A percentile compares a stretch with the other conserved stretches of the same genome.
These are phyloP conservation scores for Pholiota adiposa DNA, from an alignment of 1,284 basidiomycete species.

Conservation along the genomic window DNA sequence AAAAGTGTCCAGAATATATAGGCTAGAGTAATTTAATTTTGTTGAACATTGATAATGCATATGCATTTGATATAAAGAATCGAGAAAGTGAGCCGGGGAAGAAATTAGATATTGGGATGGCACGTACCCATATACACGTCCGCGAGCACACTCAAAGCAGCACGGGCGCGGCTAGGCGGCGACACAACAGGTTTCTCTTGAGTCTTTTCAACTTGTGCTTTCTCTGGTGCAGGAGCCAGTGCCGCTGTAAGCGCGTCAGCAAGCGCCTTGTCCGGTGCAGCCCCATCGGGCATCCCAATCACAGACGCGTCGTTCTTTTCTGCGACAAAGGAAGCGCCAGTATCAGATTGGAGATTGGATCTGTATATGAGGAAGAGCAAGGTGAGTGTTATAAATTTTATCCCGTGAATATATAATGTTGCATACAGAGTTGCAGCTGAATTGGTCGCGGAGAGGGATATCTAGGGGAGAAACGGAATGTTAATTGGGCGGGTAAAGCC, in stretches of 20 bases:
- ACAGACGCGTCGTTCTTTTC: neutral
- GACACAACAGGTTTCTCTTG: neutral
- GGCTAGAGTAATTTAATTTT: conserved; percentile 47
- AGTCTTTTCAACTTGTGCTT: neutral
- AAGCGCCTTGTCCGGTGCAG: conserved; percentile 1
- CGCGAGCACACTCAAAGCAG: conserved; percentile 44
- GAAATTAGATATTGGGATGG: neutral
- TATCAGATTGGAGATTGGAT: conserved; percentile 1
- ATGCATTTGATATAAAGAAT: too few relatives aligned
- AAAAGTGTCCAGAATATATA: conserved; percentile 89
- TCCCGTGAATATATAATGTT: too few relatives aligned
- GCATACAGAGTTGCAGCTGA: too few relatives aligned
- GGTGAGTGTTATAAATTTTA: too few relatives aligned
- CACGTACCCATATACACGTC: conserved; percentile 38
- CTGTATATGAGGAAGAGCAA: neutral
- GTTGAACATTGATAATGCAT: too few relatives aligned
- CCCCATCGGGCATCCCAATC: neutral
- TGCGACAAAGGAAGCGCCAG: neutral
- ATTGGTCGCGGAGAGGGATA: conserved; percentile 33
- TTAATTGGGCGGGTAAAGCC: neutral
- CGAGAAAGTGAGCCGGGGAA: neutral
- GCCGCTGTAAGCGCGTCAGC: conserved; percentile 3
- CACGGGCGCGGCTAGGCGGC: neutral
- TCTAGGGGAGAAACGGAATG: conserved; percentile 27
- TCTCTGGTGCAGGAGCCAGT: conserved; percentile 5